Base-by-base conservation (phyloP, 139 green algal genomes). In the Auxenochlorella protothecoides region DNA sequence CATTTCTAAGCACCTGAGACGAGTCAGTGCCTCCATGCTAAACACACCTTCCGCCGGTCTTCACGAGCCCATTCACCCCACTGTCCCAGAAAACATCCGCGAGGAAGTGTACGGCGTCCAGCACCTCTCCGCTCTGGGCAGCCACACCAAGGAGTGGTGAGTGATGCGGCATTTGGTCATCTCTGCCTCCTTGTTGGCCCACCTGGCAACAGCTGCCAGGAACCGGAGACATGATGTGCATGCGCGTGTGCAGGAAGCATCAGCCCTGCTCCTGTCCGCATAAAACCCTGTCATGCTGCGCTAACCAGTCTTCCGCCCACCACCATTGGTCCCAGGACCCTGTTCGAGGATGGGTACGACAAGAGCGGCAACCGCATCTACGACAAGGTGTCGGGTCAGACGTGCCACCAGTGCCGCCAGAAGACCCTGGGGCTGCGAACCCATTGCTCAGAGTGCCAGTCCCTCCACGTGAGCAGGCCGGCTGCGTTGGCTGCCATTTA, bases 331-430 rank as follows among this genome's bases (percentile, higher is more conserved):
- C 52, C 27, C 72, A 67, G 72, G 77, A 68, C 65, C 13, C 60
- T 77, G 60, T 81, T 81, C 66, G 59, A 53, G 12, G 77, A 81
- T 52, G 77, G 77, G 2, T 81, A 81, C 57, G 64, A 74, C n/a
- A n/a, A 59, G 3, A 13, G 65, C 6, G 77, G 77, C 6, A 69
- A 77, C 57, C 71, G 72, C 63, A 75, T 81, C 44, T 81, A 81
- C 57, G 72, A 78, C 72, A n/a, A 66, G 14, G 72, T 69, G 53
- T 69, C 61, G 4, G 77, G 77, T 5, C 53, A 64, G 53, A 68
- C 57, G 13, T 81, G 77, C 60, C 77, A 81, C 74, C 77, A 81
- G 64, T 81, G 77, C 64, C 71, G 77, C 13, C 77, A 81, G 70
- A 81, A 81, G 61, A 78, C 71, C 12, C 68, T 81, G 61, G 72